phyloP scores from a whole-genome alignment of 768 basidiomycete species.

The Fomitopsis serialis region DNA sequence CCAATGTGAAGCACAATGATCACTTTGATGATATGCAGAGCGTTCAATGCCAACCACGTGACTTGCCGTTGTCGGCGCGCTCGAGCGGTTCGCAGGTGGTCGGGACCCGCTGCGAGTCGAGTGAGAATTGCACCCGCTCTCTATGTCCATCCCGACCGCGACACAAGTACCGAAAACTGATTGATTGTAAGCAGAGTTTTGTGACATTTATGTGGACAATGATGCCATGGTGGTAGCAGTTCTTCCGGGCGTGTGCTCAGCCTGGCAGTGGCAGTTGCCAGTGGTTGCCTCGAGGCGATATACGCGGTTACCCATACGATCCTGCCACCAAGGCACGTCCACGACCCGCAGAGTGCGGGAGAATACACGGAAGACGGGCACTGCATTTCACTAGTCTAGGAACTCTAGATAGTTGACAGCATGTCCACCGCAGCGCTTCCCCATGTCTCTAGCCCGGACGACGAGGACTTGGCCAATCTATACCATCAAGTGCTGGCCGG shows the following conservation, averaged over 20 bases:
- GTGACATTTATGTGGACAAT: too few species aligned
- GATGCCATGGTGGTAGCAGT: too few species aligned
- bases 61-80: too few species aligned
- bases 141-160: too few species aligned
- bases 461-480: constrained; percentile 67
- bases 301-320: background rate
- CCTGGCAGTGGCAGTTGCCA: background rate
- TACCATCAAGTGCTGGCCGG: constrained; percentile 74
- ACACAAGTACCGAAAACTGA: too few species aligned
- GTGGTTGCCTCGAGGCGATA: background rate
- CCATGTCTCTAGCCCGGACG: constrained; percentile 43
- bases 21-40: too few species aligned
- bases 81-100: too few species aligned
- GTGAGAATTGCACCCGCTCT: too few species aligned
- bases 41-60: too few species aligned
- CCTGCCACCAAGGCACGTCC: background rate
- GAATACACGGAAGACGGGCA: background rate
- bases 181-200: too few species aligned
- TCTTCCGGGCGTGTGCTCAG: background rate
- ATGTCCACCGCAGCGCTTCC: constrained; percentile 22
- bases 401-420: background rate
- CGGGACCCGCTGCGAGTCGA: too few species aligned
- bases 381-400: background rate
- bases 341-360: background rate
- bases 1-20: too few species aligned